phyloP scores from a whole-genome alignment of 2,329 filamentous ascomycete genomes.

The Phoma sp. region DNA sequence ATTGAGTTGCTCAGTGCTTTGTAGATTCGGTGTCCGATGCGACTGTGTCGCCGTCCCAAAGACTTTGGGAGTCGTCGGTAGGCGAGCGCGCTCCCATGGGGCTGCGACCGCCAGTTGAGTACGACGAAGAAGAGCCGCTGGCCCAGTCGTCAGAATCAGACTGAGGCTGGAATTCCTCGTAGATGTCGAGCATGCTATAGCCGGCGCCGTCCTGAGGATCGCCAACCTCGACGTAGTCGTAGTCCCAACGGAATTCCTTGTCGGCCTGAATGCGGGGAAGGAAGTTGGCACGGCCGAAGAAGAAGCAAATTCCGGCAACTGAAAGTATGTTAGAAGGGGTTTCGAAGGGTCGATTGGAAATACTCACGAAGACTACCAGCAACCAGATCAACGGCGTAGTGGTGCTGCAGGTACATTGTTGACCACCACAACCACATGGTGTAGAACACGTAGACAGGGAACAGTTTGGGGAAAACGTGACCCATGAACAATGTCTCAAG shows the following conservation, averaged over 20 bases:
- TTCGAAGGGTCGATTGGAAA: not conserved
- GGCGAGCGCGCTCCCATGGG: conserved; percentile 55
- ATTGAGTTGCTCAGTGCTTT: conserved; percentile 27
- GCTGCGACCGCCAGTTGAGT: conserved; percentile 69
- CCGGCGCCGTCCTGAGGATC: conserved; percentile 60
- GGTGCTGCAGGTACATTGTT: conserved; percentile 97
- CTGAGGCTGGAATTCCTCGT: conserved; percentile 57
- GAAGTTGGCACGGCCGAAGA: conserved; percentile 79
- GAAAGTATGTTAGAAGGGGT: conserved; percentile 31
- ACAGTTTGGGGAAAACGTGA: conserved; percentile 84
- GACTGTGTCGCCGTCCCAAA: conserved; percentile 64
- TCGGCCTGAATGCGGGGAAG: conserved; percentile 81
- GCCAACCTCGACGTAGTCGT: conserved; percentile 89
- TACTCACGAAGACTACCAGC: conserved; percentile 71
- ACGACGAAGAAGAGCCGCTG: conserved; percentile 79
- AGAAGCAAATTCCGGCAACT: conserved; percentile 76
- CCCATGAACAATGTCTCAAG: conserved; percentile 92
- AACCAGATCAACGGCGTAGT: conserved; percentile 93
- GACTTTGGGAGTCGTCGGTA: conserved; percentile 62
- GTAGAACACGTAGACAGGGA: conserved; percentile 80
- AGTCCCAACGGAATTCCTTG: conserved; percentile 91
- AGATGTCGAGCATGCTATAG: conserved; percentile 62
- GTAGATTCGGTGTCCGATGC: conserved; percentile 52
- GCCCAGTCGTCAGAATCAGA: conserved; percentile 89
- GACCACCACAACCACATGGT: conserved; percentile 97